Conservation (phyloP, 1,139 yeast species). For the Candida buenavistaensis region DNA sequence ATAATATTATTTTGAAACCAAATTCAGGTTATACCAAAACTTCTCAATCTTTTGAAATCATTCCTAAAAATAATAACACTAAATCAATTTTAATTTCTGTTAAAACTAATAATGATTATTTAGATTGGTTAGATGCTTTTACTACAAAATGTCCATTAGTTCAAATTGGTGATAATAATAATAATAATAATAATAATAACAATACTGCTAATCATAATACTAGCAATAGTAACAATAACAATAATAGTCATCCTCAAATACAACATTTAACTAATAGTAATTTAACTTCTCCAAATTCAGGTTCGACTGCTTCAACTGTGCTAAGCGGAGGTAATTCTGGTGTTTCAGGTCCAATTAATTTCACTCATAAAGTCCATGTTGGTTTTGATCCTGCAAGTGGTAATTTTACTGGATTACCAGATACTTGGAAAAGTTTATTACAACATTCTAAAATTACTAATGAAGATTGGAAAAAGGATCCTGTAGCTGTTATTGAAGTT, state of each 20-base stretch:
- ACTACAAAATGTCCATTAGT: slow-evolving; percentile 79
- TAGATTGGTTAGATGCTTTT: slow-evolving; percentile 91
- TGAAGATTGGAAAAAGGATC: slow-evolving; percentile 82
- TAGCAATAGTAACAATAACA: too few species aligned
- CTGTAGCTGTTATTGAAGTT: slow-evolving; percentile 87
- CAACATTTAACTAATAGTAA: slow-evolving; percentile 4
- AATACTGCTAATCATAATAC: too few species aligned
- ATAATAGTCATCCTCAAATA: slow-evolving; percentile 3
- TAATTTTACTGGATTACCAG: slow-evolving; percentile 74
- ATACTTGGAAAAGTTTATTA: slow-evolving; percentile 72
- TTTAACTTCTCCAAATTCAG: slow-evolving; percentile 5
- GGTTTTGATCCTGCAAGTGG: slow-evolving; percentile 74
- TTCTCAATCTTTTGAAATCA: slow-evolving; percentile 74
- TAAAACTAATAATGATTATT: slow-evolving; percentile 75
- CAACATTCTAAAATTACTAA: slow-evolving; percentile 79
- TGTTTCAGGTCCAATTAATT: slow-evolving; percentile 77
- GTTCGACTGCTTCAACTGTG: slow-evolving; percentile 3
- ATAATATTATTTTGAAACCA: slow-evolving; percentile 40
- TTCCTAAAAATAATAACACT: slow-evolving; percentile 52
- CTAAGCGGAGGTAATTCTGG: slow-evolving; percentile 25
- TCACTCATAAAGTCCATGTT: slow-evolving; percentile 65
- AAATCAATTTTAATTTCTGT: slow-evolving; percentile 75
- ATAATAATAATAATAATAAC: too few species aligned
- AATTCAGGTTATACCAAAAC: slow-evolving; percentile 55
- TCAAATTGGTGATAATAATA: slow-evolving; percentile 30